Evolutionary conservation across 2,329 filamentous ascomycete species (phyloP).

Genomic region (Hortaea werneckii): DNA sequence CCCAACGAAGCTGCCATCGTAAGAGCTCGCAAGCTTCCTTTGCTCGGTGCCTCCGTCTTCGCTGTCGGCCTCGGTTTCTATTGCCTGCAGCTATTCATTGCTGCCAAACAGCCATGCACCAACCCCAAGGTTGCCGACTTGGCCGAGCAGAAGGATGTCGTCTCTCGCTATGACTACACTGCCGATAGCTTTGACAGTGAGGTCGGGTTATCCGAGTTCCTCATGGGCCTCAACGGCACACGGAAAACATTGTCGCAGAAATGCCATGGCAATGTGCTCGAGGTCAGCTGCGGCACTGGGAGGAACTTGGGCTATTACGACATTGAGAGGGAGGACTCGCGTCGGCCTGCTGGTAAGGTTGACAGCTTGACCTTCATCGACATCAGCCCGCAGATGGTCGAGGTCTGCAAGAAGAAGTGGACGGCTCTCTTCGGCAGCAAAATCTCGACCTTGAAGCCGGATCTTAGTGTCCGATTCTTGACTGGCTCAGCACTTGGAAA

Average conservation of each 20-base stretch:
- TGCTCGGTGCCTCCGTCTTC: slow-evolving; percentile 22
- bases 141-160: slow-evolving; percentile 29
- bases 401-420: slow-evolving; percentile 40
- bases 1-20: background rate
- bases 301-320: slow-evolving; percentile 38
- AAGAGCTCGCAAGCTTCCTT: slow-evolving; percentile 1
- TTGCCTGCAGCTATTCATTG: slow-evolving; percentile 27
- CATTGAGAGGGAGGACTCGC: slow-evolving; percentile 9
- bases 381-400: slow-evolving; percentile 38
- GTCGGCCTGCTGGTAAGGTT: slow-evolving; percentile 10
- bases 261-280: slow-evolving; percentile 38
- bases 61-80: slow-evolving; percentile 34
- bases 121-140: slow-evolving; percentile 16
- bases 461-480: slow-evolving; percentile 27
- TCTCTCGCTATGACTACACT: slow-evolving; percentile 35
- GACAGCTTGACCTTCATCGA: slow-evolving; percentile 39
- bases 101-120: slow-evolving; percentile 16
- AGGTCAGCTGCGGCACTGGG: slow-evolving; percentile 40
- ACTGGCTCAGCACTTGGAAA: slow-evolving; percentile 34
- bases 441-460: slow-evolving; percentile 10
- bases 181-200: slow-evolving; percentile 39
- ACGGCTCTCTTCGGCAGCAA: slow-evolving; percentile 27
- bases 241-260: slow-evolving; percentile 31
- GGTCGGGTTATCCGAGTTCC: slow-evolving; percentile 33
- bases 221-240: slow-evolving; percentile 31